Evolutionary conservation across 1,284 basidiomycete genomes (phyloP).

Genomic region (Golubevia sp.): DNA sequence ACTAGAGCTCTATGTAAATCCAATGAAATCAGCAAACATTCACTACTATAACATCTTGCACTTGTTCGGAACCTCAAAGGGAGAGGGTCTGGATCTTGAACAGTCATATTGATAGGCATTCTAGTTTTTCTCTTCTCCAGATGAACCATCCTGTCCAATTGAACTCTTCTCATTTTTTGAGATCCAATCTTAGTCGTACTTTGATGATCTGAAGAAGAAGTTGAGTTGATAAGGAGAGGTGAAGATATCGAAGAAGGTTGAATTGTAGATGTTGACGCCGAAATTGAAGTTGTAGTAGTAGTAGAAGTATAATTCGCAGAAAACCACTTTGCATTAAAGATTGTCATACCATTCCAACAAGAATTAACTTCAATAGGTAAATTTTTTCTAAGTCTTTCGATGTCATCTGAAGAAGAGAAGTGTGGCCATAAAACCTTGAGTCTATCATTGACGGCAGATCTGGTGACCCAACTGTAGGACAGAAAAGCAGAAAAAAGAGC

Average conservation of each 20-base stretch:
- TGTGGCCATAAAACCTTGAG: conserved; percentile 67
- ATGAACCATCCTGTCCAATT: too few species aligned
- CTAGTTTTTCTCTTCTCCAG: conserved; percentile 50
- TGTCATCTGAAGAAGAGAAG: conserved; percentile 63
- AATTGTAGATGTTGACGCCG: too few species aligned
- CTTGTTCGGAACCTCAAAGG: conserved; percentile 66
- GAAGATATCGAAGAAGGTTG: too few species aligned
- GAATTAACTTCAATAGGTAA: conserved; percentile 66
- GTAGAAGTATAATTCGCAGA: conserved; percentile 60
- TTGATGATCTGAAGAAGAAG: too few species aligned
- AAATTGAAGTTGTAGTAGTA: too few species aligned
- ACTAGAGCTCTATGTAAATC: conserved; percentile 67
- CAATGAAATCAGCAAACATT: conserved; percentile 68
- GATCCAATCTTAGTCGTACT: too few species aligned
- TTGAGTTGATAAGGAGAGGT: too few species aligned
- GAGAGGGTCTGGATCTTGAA: conserved; percentile 61
- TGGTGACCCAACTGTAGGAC: conserved; percentile 39
- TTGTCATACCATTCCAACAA: conserved; percentile 71
- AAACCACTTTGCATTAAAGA: conserved; percentile 66
- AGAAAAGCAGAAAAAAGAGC: too few species aligned
- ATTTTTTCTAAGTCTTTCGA: conserved; percentile 56
- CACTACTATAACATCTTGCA: conserved; percentile 66
- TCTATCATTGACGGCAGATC: conserved; percentile 46
- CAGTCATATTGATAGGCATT: conserved; percentile 43
- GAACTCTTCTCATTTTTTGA: too few species aligned